Conservation (phyloP, 139 green algal species). For the Eudorina sp. region DNA sequence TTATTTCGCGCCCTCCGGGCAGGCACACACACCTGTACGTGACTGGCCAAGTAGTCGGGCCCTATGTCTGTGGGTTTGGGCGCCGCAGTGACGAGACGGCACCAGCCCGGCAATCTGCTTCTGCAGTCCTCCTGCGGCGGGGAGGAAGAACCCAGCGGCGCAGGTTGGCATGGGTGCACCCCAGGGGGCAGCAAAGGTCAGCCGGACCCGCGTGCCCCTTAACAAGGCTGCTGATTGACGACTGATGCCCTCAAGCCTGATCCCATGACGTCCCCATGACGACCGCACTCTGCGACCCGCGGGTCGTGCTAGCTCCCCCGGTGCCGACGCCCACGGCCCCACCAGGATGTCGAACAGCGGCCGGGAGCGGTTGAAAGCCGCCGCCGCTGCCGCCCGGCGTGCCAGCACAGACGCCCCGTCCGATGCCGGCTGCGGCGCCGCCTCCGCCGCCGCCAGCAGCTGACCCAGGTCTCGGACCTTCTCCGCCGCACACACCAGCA, state of each 20-base stretch:
- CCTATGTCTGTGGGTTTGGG: constrained; percentile 24
- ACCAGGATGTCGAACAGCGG: constrained; percentile 24
- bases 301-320: too few relatives aligned
- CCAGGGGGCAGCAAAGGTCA: too few relatives aligned
- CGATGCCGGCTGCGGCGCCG: too few relatives aligned
- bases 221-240: too few relatives aligned
- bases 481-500: constrained; percentile 23
- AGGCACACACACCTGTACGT: constrained; percentile 18
- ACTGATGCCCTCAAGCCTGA: too few relatives aligned
- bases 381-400: background rate
- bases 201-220: too few relatives aligned
- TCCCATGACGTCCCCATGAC: too few relatives aligned
- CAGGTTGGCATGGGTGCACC: too few relatives aligned
- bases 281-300: too few relatives aligned
- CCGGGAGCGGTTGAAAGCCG: background rate
- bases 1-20: background rate
- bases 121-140: background rate
- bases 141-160: too few relatives aligned
- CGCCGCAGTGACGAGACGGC: background rate
- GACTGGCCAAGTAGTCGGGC: constrained; percentile 14
- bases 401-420: background rate
- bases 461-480: background rate
- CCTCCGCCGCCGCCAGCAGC: background rate
- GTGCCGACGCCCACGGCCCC: too few relatives aligned
- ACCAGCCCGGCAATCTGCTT: background rate